Evolutionary conservation across 192 early-diverging fungal species (phyloP), one percentile per base, ranked within the genome.

Genomic region (Coemansia sp.): DNA sequence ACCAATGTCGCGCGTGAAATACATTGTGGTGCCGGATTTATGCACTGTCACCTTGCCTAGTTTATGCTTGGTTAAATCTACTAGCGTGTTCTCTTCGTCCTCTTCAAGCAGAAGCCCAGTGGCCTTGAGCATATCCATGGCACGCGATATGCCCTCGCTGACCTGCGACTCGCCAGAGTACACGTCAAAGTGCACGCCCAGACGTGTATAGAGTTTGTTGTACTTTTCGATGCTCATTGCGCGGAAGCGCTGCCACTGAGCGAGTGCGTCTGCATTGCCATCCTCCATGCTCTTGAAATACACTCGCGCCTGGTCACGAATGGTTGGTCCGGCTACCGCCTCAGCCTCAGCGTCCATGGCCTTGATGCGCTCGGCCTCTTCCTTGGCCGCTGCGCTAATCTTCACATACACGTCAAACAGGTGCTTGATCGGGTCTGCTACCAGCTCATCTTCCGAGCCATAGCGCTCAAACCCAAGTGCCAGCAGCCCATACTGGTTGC

Each of bases 241-340:
- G 56, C 92, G 83, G 88, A 98, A 95, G 56, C 84, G 81, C 58
- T 83, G 72, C 95, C 95, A 98, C 65, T 95, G 78, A 27, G 69
- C 83, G 25, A 95, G 82, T 2, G 91, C 89, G 1, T 74, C 58
- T 60, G 86, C 82, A 65, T 97, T 93, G 50, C 92, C 91, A 52
- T 94, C 91, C 81, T 97, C 94, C 95, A 97, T 97, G 56, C 80
- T 77, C 64, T 89, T 92, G 63, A 95, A 95, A 80, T 97, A 95
- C 7, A 85, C 82, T 69, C 93, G 90, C 19, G 95, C 95, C 55
- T 84, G 59, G 24, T 95, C 93, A 73, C 95, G 82, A 52, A 31
- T 31, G 30, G 5, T 31, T 8, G n/a, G n/a, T n/a, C n/a, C n/a
- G n/a, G 4, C 30, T 4, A 18, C 43, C 1, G 12, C 43, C 19